Evolutionary conservation across 192 early-diverging fungal genomes (phyloP).

Genomic region (Cladochytrium replicatum): DNA sequence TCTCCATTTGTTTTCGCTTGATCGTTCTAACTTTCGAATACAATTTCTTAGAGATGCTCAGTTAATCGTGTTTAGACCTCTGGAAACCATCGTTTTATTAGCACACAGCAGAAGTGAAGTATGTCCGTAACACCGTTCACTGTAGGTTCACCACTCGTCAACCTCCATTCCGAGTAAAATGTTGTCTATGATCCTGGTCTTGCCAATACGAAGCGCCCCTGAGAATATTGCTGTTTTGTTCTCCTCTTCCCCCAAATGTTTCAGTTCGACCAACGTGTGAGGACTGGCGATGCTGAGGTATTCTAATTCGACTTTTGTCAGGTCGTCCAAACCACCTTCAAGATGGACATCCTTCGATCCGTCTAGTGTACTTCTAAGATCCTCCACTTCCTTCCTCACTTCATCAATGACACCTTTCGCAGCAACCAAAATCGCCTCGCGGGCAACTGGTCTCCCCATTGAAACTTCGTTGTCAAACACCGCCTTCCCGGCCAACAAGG

Average conservation of each 20-base stretch:
- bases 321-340: slow-evolving; percentile 25
- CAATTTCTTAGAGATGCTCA: too few species aligned
- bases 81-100: too few species aligned
- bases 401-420: slow-evolving; percentile 30
- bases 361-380: too few species aligned
- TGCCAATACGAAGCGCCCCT: slow-evolving; percentile 76
- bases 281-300: slow-evolving; percentile 77
- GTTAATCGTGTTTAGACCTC: too few species aligned
- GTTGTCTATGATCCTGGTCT: slow-evolving; percentile 91
- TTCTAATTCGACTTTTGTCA: slow-evolving; percentile 55
- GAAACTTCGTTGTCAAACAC: too few species aligned
- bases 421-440: slow-evolving; percentile 16
- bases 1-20: too few species aligned
- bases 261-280: slow-evolving; percentile 51
- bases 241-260: slow-evolving; percentile 29
- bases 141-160: too few species aligned
- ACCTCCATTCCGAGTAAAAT: slow-evolving; percentile 50
- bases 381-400: slow-evolving; percentile 38
- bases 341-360: too few species aligned
- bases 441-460: too few species aligned
- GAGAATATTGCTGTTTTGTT: slow-evolving; percentile 72
- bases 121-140: too few species aligned
- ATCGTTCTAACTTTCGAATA: too few species aligned
- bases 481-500: slow-evolving; percentile 49
- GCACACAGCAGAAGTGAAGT: too few species aligned